Percentiles rank a stretch among this genome's conserved stretches.
Conservation (phyloP, 169 alveolate genomes). For the Plasmodium blacklocki region DNA sequence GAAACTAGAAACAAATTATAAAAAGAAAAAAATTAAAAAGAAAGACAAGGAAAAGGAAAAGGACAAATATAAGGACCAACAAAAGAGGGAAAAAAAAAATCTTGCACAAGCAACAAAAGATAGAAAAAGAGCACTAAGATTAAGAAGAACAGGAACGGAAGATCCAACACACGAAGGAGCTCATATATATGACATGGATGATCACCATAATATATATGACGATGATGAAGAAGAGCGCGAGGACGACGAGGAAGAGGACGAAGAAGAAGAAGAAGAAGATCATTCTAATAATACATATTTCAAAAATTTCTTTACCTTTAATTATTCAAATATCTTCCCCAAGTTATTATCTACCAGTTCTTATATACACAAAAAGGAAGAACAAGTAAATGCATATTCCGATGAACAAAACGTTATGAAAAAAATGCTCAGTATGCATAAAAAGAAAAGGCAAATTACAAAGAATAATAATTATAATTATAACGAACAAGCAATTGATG, state of each 20-base stretch:
- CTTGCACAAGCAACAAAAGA: not conserved
- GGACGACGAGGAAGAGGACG: not conserved
- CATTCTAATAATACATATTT: constrained; percentile 15
- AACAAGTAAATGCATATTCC: not conserved
- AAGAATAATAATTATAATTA: not conserved
- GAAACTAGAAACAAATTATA: too few species aligned
- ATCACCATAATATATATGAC: too few species aligned
- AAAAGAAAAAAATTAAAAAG: too few species aligned
- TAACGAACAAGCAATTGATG: too few species aligned
- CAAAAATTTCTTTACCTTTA: constrained; percentile 38
- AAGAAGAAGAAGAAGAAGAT: not conserved
- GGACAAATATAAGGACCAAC: too few species aligned
- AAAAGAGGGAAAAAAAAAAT: not conserved
- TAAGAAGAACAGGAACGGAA: too few species aligned
- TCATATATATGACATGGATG: too few species aligned
- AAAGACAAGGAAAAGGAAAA: too few species aligned
- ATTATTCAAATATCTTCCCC: constrained; percentile 8
- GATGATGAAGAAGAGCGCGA: not conserved
- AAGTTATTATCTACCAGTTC: constrained; percentile 10
- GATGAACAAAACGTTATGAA: constrained; percentile 6
- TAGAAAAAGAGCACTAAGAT: too few species aligned
- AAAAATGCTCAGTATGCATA: not conserved
- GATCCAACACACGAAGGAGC: not conserved
- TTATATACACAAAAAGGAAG: not conserved
- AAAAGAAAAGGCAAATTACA: not conserved